Evolutionary conservation across 306 rosid species (phyloP), one percentile per base, ranked within the genome.

Genomic region (Arachis hypogaea): DNA sequence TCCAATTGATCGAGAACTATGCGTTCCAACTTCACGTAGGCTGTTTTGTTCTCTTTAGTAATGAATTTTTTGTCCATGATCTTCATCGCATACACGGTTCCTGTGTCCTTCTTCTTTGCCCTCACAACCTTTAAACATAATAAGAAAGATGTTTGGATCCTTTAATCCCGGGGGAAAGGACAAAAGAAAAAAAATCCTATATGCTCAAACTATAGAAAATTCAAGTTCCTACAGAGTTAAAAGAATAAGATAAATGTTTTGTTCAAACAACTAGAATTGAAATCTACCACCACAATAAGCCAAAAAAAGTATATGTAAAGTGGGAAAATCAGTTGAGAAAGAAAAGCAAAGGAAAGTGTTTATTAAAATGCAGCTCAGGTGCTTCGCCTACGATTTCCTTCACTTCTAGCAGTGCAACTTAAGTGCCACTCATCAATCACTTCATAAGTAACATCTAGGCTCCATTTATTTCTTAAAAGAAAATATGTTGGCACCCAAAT

Each of bases 51-150:
- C 82, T 93, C 98, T 82, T 93, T 93, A 52, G 98, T 93, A 52
- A 93, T 93, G 77, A 93, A 95, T 60, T 92, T 95, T 75, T 95
- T 95, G 81, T 95, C 99, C 99, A 95, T 95, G 77, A 95, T 92
- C 86, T 95, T 95, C 94, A 95, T 76, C 60, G 99, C 99, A 80
- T 92, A 95, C 65, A 95, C 86, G 65, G 41, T 69, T 78, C 98
- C 98, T 0, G 97, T 71, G 80, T 95, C 96, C 88, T 86, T 95
- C 88, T 95, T 95, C 93, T 84, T 95, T 56, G 99, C 99, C 85
- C 99, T 90, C 79, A 95, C 99, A 82, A 95, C 99, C 98, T 95
- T 82, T 36, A 76, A 12, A 81, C 46, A 56, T 11, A 59, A 62
- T 51, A 80, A 0, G 65, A 72, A 70, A 59, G 52, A 72, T 49